Evolutionary conservation across 495 filamentous ascomycete genomes (phyloP), one percentile per base, ranked within the genome.

Genomic region (Xeromyces bisporus): DNA sequence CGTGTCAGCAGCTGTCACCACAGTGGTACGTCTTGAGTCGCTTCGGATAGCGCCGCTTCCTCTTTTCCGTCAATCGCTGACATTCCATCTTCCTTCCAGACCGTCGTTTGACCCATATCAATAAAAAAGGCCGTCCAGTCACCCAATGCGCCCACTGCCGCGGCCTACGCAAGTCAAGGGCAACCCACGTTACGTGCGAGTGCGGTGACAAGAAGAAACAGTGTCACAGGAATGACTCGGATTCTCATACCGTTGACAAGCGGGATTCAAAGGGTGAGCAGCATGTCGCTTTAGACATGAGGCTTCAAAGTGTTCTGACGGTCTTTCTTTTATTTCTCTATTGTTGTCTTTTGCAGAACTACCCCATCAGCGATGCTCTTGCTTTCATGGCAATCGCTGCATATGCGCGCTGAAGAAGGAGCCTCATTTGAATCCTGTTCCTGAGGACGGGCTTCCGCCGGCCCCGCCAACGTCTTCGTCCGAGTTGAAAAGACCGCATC

Each of bases 141-240:
- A 92, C 87, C 55, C 89, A 99, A 78, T 99, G 89, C 56, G 68
- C 80, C 46, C 89, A 96, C 63, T 99, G 89, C 58, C 86, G 89
- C 57, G 71, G 77, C 41, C 80, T 92, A 64, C 85, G 89, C 70
- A 96, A 96, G 69, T 89, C 86, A 54, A 82, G 91, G 39, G 77
- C 89, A 39, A 79, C 85, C 37, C 89, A 99, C 60, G 73, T 86
- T 43, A 87, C 86, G 60, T 99, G 89, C 66, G 87, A 94, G 53
- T 99, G 89, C 60, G 86, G 84, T 53, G 85, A 89, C 55, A 92
- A 87, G 71, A 64, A 64, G 43, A 64, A 60, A 47, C 51, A 69
- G 62, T 47, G 73, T 64, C 64, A 82, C 66, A 53, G 49, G 28
- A 67, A 71, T 49, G 61, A 64, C 30, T 51, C 65, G 52, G 83